Evolutionary conservation across 345 rosid species (phyloP), one percentile per base, ranked within the genome.

Genomic region (Balakata baccata): DNA sequence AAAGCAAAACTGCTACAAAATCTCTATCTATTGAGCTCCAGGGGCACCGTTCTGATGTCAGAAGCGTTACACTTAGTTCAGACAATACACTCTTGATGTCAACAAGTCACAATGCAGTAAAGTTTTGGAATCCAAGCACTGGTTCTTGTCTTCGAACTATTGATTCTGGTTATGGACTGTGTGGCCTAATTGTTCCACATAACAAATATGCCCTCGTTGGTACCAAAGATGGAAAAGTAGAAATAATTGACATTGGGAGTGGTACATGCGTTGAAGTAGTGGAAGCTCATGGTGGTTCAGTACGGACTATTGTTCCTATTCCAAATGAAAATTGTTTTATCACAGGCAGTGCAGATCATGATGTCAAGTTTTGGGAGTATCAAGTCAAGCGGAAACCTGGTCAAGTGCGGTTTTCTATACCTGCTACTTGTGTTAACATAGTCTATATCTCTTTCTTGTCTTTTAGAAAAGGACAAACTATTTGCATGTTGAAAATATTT

Each of bases 271-370:
- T 83, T 71, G 92, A 94, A 77, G 88, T 68, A 38, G 83, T 90
- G 76, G 90, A 92, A 79, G 98, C 94, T 77, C 99, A 94, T 80
- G 98, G 97, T 70, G 92, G 98, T 71, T 78, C 96, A 47, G 81
- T 94, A 47, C 82, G 86, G 77, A 84, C 97, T 11, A 92, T 94
- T 71, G 88, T 87, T 59, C 77, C 85, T 39, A 84, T 94, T 82
- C 96, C 98, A 73, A 85, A 90, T 75, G 92, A 82, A 72, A 85
- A 87, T 82, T 89, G 91, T 61, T 92, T 94, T 83, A 87, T 94
- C 78, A 94, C 98, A 7, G 98, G 93, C 70, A 94, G 99, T 86
- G 95, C 95, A 47, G 99, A 94, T 81, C 95, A 88, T 46, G 96
- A 92, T 68, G 87, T 92, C 65, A 94, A 94, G 82, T 90, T 92